These are phyloP conservation scores for Astrephomene gubernaculifera DNA, from an alignment of 139 green algal genomes.

Conservation along the genomic window DNA sequence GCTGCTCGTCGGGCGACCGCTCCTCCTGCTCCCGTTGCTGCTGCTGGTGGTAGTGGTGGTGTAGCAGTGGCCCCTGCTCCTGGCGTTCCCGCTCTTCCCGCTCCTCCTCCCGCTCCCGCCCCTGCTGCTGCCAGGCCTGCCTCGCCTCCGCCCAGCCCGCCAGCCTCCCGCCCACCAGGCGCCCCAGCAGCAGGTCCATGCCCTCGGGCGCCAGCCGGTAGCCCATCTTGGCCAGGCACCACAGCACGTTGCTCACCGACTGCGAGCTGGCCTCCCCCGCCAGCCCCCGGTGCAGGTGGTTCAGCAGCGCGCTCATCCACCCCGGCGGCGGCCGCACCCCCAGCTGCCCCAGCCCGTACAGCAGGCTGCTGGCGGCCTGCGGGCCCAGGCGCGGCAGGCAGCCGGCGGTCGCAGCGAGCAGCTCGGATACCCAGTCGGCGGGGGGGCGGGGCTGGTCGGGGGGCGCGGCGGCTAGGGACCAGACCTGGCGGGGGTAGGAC, in stretches of 20 bases:
- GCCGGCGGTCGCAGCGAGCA: background rate
- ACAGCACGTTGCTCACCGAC: constrained; percentile 42
- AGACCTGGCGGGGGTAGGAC: background rate
- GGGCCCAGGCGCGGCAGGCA: background rate
- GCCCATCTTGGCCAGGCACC: constrained; percentile 40
- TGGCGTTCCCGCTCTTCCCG: too few relatives aligned
- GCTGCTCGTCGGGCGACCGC: background rate
- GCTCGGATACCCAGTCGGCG: constrained; percentile 10
- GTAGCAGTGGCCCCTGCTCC: too few relatives aligned
- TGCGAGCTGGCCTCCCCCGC: background rate
- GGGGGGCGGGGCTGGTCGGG: constrained; percentile 19
- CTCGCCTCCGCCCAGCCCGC: too few relatives aligned
- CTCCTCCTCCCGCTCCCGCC: too few relatives aligned
- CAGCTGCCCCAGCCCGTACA: constrained; percentile 39
- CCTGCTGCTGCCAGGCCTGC: too few relatives aligned
- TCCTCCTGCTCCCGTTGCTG: background rate
- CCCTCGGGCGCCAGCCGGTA: constrained; percentile 37
- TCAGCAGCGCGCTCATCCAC: constrained; percentile 33
- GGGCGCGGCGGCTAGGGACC: constrained; percentile 2
- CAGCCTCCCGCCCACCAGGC: constrained; percentile 1
- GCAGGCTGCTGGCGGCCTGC: constrained; percentile 28
- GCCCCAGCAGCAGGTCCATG: constrained; percentile 22
- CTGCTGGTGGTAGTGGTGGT: background rate
- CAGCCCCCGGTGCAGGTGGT: constrained; percentile 38
- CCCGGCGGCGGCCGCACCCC: constrained; percentile 7